phyloP scores from a whole-genome alignment of 164 flowering plant species.

The Vitis vinifera region DNA sequence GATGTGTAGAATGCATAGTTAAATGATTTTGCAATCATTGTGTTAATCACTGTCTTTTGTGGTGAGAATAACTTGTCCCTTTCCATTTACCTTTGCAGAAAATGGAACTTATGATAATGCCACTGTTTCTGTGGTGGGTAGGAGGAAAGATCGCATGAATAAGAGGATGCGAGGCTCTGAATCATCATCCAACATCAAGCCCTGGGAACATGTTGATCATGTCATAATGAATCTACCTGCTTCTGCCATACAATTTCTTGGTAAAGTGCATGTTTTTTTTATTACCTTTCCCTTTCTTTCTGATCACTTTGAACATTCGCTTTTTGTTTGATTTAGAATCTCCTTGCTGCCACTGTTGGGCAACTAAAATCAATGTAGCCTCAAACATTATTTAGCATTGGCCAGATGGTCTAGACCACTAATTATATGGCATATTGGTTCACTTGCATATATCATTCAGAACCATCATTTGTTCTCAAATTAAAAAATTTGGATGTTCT shows the following conservation, averaged over 20 bases:
- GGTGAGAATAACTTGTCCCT: not conserved
- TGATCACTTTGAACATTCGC: not conserved
- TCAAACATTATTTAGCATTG: no score
- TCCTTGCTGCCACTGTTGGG: no score
- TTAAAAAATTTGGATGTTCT: no score
- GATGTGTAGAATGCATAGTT: no score
- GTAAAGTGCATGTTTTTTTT: conserved; percentile 25
- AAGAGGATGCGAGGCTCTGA: conserved; percentile 57
- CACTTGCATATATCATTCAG: no score
- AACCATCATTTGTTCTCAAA: no score
- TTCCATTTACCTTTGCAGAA: conserved; percentile 31
- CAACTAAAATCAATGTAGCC: no score
- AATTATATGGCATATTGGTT: no score
- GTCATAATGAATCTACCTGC: conserved; percentile 96
- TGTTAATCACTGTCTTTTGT: not conserved
- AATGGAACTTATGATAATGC: conserved; percentile 27
- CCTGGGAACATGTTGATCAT: conserved; percentile 97
- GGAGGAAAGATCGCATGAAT: conserved; percentile 43
- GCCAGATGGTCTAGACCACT: no score
- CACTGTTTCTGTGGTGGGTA: conserved; percentile 17
- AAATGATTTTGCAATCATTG: no score
- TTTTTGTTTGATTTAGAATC: not conserved
- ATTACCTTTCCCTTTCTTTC: not conserved
- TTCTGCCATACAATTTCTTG: conserved; percentile 89
- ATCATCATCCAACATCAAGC: conserved; percentile 35